Base-by-base conservation (phyloP, 2,329 filamentous ascomycete species). In the Chlorencoelia australis region DNA sequence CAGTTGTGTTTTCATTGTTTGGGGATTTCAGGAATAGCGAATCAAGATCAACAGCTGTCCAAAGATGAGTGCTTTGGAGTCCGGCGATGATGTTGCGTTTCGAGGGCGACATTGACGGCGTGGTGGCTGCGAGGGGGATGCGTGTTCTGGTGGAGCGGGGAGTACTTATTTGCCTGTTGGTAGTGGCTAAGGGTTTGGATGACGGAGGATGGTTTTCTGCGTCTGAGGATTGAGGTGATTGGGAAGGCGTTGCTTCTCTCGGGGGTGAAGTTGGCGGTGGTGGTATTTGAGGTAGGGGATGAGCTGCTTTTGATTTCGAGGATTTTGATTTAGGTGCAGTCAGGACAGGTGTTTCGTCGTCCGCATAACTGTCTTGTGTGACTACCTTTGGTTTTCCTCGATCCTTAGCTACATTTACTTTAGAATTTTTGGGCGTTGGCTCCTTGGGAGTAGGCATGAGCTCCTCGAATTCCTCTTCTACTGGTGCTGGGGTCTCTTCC, bases 191-290 rank as follows among this genome's bases (percentile, higher is more conserved):
- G 2, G 71, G 72, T 35, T 67, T 73, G 4, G 77, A 76, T 1
- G 80, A 82, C 0, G 83, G 83, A 1, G 82, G 82, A 31, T 73
- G 76, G 48, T 89, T 89, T 57, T 91, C 84, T 0, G 80, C 81
- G 53, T 91, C 80, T 0, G 83, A 88, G 1, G 82, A 80, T 48
- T 85, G 82, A 0, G 79, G 79, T 1, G 82, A 82, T 13, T 71
- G 71, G 0, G 79, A 82, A 0, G 76, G 78, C 1, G 74, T 71
- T 9, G 73, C 57, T 43, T 76, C 73, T 37, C 65, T 67, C 8
- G 70, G 67, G 4, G 66, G 64, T 2, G 64, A 61, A 0, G 64
- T 64, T 1, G 69, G 64, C 1, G 66, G 68, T 20, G 41, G 46
- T 18, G 44, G 35, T 30, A 42, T 67, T 11, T 42, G 45, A 20